A percentile compares a stretch with the other conserved stretches of the same genome.
Conservation (phyloP, 257 asterid genomes). For the Solanum bulbocastanum region DNA sequence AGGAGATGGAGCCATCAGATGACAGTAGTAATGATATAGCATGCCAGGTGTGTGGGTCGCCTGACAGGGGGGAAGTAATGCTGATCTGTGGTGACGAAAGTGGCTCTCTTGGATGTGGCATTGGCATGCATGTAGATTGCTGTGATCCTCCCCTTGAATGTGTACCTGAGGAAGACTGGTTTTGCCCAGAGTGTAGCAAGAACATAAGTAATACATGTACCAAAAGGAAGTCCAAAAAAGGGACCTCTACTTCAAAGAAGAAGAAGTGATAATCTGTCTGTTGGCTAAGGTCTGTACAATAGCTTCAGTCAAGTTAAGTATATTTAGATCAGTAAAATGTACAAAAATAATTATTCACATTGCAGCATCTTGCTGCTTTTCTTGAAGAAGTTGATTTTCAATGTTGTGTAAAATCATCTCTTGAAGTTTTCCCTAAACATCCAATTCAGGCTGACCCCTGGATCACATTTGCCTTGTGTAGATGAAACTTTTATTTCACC, state of each 20-base stretch:
- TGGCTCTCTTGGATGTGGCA: constrained; percentile 33
- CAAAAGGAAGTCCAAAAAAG: not conserved
- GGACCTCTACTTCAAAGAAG: not conserved
- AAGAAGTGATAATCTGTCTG: not conserved
- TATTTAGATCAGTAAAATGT: not conserved
- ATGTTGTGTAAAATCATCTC: not conserved
- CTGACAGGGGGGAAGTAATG: constrained; percentile 67
- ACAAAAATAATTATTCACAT: not conserved
- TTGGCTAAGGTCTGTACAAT: not conserved
- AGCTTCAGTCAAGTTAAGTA: not conserved
- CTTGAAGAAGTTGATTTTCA: not conserved
- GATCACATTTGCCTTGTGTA: not conserved
- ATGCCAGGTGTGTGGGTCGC: not conserved
- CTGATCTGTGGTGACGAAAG: constrained; percentile 48
- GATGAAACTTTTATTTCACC: not conserved
- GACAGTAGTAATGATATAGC: constrained; percentile 19
- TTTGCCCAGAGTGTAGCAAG: constrained; percentile 22
- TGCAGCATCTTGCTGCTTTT: not conserved
- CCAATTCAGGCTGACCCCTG: not conserved
- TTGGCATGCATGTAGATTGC: constrained; percentile 61
- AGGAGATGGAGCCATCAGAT: constrained; percentile 23
- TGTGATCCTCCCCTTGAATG: constrained; percentile 65
- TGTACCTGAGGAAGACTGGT: constrained; percentile 78
- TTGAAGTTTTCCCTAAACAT: not conserved
- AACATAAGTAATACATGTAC: not conserved